Conservation (phyloP, 352 stramenopile species). For the Pythium monospermum region DNA sequence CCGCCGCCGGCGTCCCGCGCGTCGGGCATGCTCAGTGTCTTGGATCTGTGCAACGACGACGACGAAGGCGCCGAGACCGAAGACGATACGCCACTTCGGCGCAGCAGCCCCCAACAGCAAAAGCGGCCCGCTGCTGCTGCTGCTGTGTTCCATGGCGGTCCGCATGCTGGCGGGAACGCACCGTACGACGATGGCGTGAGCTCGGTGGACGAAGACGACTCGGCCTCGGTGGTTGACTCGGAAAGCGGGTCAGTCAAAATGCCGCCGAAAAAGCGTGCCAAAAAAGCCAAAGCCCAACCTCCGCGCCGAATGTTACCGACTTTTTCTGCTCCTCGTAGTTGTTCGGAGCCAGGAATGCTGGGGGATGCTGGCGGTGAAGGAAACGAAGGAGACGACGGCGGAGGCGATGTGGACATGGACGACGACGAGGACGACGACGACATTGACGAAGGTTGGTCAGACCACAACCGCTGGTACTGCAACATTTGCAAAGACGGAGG, state of each 20-base stretch:
- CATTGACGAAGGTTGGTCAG: slow-evolving; percentile 63
- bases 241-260: slow-evolving; percentile 24
- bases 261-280: slow-evolving; percentile 22
- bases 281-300: slow-evolving; percentile 5
- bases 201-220: slow-evolving; percentile 22
- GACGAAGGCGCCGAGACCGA: slow-evolving; percentile 28
- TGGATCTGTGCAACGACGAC: slow-evolving; percentile 69
- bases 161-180: slow-evolving; percentile 20
- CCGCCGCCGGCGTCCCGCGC: slow-evolving; percentile 1
- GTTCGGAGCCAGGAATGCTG: too few relatives aligned
- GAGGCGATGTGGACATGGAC: slow-evolving; percentile 23
- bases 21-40: slow-evolving; percentile 69
- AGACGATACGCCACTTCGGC: slow-evolving; percentile 24
- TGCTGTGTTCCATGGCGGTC: neutral
- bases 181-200: slow-evolving; percentile 30
- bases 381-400: slow-evolving; percentile 13
- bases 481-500: slow-evolving; percentile 89
- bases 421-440: slow-evolving; percentile 33
- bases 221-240: slow-evolving; percentile 21
- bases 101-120: slow-evolving; percentile 1
- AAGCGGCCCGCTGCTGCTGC: slow-evolving; percentile 3
- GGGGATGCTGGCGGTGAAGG: too few relatives aligned
- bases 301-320: neutral
- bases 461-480: slow-evolving; percentile 89
- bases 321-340: too few relatives aligned